Percentiles rank a stretch among this genome's conserved stretches.
phyloP scores from a whole-genome alignment of 768 basidiomycete genomes.

The Strobilomyces dryophilus region DNA sequence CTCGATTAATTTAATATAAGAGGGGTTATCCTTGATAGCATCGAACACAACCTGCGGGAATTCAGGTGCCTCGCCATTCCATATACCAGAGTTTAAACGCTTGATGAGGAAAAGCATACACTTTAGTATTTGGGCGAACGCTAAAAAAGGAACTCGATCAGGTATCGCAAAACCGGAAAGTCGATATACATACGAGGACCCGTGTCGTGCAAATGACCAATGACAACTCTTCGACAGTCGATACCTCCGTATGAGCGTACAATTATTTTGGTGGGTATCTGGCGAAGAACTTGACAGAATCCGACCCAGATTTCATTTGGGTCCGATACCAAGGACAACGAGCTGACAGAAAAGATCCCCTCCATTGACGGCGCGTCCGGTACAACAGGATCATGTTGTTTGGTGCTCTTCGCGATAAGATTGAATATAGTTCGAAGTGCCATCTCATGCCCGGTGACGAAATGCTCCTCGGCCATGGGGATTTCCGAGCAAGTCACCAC shows the following conservation, averaged over 20 bases:
- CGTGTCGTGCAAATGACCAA: constrained; percentile 55
- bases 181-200: constrained; percentile 51
- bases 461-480: constrained; percentile 48
- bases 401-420: constrained; percentile 14
- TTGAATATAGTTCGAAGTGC: constrained; percentile 41
- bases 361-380: constrained; percentile 1
- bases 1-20: constrained; percentile 46
- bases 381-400: neutral
- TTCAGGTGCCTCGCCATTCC: constrained; percentile 67
- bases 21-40: constrained; percentile 74
- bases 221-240: constrained; percentile 51
- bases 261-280: constrained; percentile 46
- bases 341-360: constrained; percentile 1
- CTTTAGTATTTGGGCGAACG: constrained; percentile 55
- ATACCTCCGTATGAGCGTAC: constrained; percentile 33
- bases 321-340: constrained; percentile 36
- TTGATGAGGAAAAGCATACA: constrained; percentile 59
- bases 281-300: constrained; percentile 43
- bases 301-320: constrained; percentile 50
- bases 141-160: constrained; percentile 31
- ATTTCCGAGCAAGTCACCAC: constrained; percentile 33
- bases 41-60: constrained; percentile 80
- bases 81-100: constrained; percentile 52
- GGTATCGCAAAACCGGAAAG: constrained; percentile 1
- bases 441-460: constrained; percentile 42